A percentile compares a stretch with the other conserved stretches of the same genome.
Conservation (phyloP, 805 yeast species). For the Torulaspora microellipsoides region DNA sequence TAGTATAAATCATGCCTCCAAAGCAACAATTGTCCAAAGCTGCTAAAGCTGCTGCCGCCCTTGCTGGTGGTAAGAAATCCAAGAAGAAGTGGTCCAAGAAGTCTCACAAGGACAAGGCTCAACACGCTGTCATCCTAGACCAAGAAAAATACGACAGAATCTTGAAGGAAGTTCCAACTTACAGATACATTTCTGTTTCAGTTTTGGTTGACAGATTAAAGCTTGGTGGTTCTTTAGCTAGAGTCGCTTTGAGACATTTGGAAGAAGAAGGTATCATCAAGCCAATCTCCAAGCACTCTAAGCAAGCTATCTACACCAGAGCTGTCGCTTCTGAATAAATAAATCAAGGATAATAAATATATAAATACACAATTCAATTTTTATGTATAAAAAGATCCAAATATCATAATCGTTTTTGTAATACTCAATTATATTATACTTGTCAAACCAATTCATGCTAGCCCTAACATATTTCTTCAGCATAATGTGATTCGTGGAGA, state of each 20-base stretch:
- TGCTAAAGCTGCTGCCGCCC: conserved; percentile 99
- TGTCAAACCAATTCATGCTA: no score
- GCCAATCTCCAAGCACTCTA: conserved; percentile 91
- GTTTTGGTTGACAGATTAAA: conserved; percentile 98
- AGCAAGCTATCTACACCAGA: conserved; percentile 92
- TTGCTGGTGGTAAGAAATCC: conserved; percentile 99
- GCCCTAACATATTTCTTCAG: no score
- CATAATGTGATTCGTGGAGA: no score
- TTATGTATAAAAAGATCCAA: no score
- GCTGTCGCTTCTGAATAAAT: conserved; percentile 64
- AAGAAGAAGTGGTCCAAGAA: conserved; percentile 99
- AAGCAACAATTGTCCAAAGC: conserved; percentile 98
- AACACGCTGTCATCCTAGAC: conserved; percentile 94
- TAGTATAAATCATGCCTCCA: conserved; percentile 79
- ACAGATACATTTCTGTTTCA: conserved; percentile 96
- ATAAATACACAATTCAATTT: no score
- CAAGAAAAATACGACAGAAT: conserved; percentile 99
- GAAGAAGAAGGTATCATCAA: conserved; percentile 92
- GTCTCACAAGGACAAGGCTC: conserved; percentile 99
- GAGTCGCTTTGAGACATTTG: conserved; percentile 94
- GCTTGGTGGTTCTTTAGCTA: conserved; percentile 98
- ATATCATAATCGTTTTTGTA: no score
- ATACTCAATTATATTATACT: no score
- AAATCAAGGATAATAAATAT: conserved; percentile 8
- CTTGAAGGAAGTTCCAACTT: conserved; percentile 98